Conservation (phyloP, 2,329 filamentous ascomycete species). For the Colletotrichum trifolii region DNA sequence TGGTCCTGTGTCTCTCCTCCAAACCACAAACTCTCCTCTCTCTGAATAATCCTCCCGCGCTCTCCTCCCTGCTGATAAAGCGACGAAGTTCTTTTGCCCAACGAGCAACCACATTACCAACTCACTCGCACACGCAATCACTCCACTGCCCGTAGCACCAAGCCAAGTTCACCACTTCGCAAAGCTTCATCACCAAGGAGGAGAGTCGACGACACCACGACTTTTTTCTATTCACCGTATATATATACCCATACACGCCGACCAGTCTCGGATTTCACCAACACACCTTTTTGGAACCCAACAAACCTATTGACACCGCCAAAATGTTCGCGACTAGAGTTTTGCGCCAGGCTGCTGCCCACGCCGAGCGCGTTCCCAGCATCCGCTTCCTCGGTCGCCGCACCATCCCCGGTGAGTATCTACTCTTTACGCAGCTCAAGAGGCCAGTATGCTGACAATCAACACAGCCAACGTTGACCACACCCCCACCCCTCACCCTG, state of each 20-base stretch:
- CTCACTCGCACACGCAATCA: background rate
- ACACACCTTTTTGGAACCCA: background rate
- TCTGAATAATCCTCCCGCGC: constrained; percentile 2
- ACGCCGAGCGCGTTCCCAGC: constrained; percentile 69
- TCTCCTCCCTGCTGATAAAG: constrained; percentile 36
- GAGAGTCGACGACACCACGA: constrained; percentile 26
- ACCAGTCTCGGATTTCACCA: constrained; percentile 8
- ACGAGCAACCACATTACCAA: background rate
- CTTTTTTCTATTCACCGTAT: constrained; percentile 1
- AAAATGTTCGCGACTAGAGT: constrained; percentile 67
- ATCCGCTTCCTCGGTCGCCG: constrained; percentile 73
- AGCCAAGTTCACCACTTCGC: constrained; percentile 13
- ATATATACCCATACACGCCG: constrained; percentile 4
- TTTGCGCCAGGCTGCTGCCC: constrained; percentile 68
- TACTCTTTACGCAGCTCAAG: background rate
- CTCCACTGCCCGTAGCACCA: background rate
- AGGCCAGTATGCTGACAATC: constrained; percentile 38
- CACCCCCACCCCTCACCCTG: constrained; percentile 78
- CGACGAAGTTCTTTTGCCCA: constrained; percentile 11
- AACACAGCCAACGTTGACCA: constrained; percentile 76
- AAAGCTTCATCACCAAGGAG: constrained; percentile 32
- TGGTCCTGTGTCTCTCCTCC: constrained; percentile 5
- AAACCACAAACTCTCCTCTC: constrained; percentile 13
- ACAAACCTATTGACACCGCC: background rate
- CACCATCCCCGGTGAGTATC: constrained; percentile 64